phyloP scores from a whole-genome alignment of 176 grass and related monocot genomes.

The Ensete ventricosum region DNA sequence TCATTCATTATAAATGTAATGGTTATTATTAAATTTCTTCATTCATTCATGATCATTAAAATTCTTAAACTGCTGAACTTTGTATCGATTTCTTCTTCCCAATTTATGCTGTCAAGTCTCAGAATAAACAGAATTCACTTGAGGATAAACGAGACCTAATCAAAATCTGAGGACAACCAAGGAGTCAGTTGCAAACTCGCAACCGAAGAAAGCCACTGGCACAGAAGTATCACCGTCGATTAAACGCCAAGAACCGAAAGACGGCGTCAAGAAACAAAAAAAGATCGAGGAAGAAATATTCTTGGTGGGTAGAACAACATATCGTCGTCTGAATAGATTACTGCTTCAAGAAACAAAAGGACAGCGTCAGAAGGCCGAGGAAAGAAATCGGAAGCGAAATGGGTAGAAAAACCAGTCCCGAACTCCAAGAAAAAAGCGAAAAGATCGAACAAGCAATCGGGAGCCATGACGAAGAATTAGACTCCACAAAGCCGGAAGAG shows the following conservation, averaged over 20 bases:
- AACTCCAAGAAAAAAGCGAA: not conserved
- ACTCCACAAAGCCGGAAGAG: not conserved
- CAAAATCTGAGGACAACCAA: not conserved
- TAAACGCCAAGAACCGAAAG: no score
- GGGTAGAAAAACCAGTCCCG: not conserved
- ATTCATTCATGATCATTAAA: no score
- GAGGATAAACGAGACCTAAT: not conserved
- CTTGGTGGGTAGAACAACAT: no score
- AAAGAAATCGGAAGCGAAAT: not conserved
- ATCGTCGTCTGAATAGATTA: no score
- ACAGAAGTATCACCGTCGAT: not conserved
- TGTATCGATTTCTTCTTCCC: conserved; percentile 91
- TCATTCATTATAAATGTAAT: no score
- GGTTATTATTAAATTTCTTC: no score
- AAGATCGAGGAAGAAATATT: no score
- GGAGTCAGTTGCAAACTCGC: not conserved
- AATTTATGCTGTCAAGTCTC: conserved; percentile 70
- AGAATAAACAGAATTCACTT: not conserved
- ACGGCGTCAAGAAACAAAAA: no score
- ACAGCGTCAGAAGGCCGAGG: not conserved
- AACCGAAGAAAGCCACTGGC: not conserved
- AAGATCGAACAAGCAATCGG: not conserved
- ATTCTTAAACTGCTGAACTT: conserved; percentile 63
- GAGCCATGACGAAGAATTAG: not conserved
- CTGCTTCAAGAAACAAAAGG: not conserved